Conservation (phyloP, 179 eudicot genomes). For the Gypsophila paniculata region DNA sequence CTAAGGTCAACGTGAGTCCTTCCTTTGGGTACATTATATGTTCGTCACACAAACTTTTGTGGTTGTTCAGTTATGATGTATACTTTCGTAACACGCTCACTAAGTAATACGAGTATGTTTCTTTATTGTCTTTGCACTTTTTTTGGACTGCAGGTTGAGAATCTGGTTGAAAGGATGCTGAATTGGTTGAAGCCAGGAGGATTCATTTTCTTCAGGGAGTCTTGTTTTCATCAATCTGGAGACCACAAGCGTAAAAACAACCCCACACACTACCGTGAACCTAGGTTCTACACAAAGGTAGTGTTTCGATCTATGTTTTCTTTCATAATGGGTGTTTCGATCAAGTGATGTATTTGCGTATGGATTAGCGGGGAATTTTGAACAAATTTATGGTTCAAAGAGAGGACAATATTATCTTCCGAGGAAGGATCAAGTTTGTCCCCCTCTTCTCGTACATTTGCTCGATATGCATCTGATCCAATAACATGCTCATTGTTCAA, state of each 20-base stretch:
- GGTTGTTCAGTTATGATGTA: background rate
- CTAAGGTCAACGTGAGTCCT: background rate
- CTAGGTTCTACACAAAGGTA: conserved; percentile 89
- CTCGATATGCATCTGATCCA: too few species aligned
- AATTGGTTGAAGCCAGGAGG: conserved; percentile 94
- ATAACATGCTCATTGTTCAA: too few species aligned
- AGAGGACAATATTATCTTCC: too few species aligned
- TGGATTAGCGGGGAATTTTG: too few species aligned
- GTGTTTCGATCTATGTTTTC: background rate
- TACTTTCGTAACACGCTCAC: background rate
- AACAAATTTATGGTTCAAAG: too few species aligned
- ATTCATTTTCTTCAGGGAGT: conserved; percentile 83
- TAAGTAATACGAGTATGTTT: background rate
- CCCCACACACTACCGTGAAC: conserved; percentile 94
- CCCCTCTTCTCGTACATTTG: too few species aligned
- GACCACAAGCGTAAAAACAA: conserved; percentile 79
- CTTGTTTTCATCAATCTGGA: conserved; percentile 94
- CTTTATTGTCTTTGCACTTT: background rate
- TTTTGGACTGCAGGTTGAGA: conserved; percentile 53
- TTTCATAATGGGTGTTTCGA: background rate
- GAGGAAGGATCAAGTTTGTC: too few species aligned
- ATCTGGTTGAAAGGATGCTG: conserved; percentile 62
- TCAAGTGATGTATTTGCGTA: too few species aligned
- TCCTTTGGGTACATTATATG: background rate
- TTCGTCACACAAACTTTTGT: background rate